These are phyloP conservation scores for Fusarium papillatum DNA, from an alignment of 2,329 filamentous ascomycete species.

Conservation along the genomic window DNA sequence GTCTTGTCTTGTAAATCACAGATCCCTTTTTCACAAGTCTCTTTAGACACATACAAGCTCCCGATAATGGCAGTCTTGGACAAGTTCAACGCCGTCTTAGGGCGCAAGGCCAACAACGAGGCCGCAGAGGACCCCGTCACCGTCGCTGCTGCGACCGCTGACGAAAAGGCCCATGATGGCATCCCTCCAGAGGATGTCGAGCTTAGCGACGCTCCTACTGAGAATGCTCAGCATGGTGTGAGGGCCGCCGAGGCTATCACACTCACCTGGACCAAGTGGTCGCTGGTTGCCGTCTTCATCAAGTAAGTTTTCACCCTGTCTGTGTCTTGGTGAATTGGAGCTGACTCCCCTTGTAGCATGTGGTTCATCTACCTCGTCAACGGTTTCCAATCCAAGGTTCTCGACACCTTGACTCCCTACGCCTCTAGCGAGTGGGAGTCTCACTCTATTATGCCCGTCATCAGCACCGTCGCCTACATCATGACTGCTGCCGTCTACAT, in stretches of 20 bases:
- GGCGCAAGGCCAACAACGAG: slow-evolving; percentile 27
- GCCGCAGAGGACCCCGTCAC: slow-evolving; percentile 24
- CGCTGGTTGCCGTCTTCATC: slow-evolving; percentile 50
- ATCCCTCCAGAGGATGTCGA: slow-evolving; percentile 19
- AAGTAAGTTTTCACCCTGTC: slow-evolving; percentile 41
- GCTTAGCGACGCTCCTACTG: slow-evolving; percentile 22
- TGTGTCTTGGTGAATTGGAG: background rate
- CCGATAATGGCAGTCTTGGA: slow-evolving; percentile 33
- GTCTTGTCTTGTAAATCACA: background rate
- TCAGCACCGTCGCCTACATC: slow-evolving; percentile 65
- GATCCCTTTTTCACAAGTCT: background rate
- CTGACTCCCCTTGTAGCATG: slow-evolving; percentile 45
- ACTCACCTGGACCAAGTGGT: slow-evolving; percentile 54
- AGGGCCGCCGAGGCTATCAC: slow-evolving; percentile 56
- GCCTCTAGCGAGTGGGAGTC: slow-evolving; percentile 64
- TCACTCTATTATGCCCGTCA: slow-evolving; percentile 67
- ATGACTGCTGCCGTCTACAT: slow-evolving; percentile 73
- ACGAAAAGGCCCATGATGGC: slow-evolving; percentile 35
- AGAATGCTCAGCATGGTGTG: slow-evolving; percentile 54
- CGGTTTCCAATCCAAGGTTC: slow-evolving; percentile 60
- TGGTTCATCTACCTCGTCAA: slow-evolving; percentile 66
- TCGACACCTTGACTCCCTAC: slow-evolving; percentile 57
- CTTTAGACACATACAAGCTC: slow-evolving; percentile 4
- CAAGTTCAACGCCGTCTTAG: slow-evolving; percentile 28
- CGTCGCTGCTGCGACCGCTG: slow-evolving; percentile 11